phyloP scores from a whole-genome alignment of 768 basidiomycete genomes.

The Filobasidium floriforme region DNA sequence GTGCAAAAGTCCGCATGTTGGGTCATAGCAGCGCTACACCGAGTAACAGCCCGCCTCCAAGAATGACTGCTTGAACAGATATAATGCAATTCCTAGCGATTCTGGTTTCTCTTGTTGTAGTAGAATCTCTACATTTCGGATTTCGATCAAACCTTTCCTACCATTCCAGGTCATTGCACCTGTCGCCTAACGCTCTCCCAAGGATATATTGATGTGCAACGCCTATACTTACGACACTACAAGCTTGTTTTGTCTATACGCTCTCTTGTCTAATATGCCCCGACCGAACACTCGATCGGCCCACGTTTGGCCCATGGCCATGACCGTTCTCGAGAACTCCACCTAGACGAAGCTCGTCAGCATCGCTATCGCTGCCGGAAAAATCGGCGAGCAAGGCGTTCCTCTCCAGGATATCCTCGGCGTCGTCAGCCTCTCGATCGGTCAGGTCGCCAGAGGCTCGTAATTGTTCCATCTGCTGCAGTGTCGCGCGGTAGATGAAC shows the following conservation, averaged over 20 bases:
- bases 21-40: not conserved
- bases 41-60: not conserved
- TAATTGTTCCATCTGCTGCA: conserved; percentile 40
- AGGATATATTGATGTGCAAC: too few species aligned
- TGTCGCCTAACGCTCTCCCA: too few species aligned
- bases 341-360: conserved; percentile 8
- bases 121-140: too few species aligned
- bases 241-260: not conserved
- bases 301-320: not conserved
- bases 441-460: conserved; percentile 17
- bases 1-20: not conserved
- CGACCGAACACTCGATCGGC: conserved; percentile 1
- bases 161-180: too few species aligned
- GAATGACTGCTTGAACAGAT: not conserved
- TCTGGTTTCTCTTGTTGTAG: too few species aligned
- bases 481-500: conserved; percentile 40
- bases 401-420: conserved; percentile 36
- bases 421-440: conserved; percentile 28
- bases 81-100: not conserved
- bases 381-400: conserved; percentile 34
- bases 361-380: conserved; percentile 16
- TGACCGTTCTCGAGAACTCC: conserved; percentile 1
- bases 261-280: conserved; percentile 2
- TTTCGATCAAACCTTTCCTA: too few species aligned
- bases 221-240: too few species aligned